Conservation (phyloP, 495 filamentous ascomycete genomes). For the Xylaria grammica region DNA sequence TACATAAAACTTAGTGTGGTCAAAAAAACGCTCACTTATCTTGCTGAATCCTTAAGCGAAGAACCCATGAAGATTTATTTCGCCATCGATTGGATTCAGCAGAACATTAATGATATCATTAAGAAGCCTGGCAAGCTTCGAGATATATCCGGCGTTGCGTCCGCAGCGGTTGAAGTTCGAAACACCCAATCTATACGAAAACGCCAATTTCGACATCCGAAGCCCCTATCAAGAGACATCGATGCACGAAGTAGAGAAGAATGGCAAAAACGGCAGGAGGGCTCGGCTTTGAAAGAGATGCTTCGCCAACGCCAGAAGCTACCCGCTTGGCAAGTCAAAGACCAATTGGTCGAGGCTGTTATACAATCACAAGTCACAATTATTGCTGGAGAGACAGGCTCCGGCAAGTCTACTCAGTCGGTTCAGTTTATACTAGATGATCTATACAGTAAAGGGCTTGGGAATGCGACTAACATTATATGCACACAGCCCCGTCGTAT, state of each 20-base stretch:
- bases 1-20: constrained; percentile 92
- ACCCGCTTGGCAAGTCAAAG: constrained; percentile 85
- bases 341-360: constrained; percentile 75
- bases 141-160: constrained; percentile 76
- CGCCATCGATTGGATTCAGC: constrained; percentile 87
- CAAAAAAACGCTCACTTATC: constrained; percentile 73
- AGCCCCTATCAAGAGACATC: constrained; percentile 53
- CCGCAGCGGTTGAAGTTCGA: constrained; percentile 58
- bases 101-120: constrained; percentile 74
- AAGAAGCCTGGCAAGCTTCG: constrained; percentile 80
- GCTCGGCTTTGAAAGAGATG: constrained; percentile 71
- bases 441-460: constrained; percentile 76
- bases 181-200: constrained; percentile 31
- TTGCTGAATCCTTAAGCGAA: constrained; percentile 69
- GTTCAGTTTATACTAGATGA: constrained; percentile 97
- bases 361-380: constrained; percentile 84
- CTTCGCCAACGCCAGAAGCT: constrained; percentile 68
- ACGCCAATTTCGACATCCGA: constrained; percentile 55
- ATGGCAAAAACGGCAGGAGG: constrained; percentile 51
- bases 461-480: constrained; percentile 84
- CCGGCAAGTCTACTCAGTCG: constrained; percentile 95
- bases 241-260: constrained; percentile 49
- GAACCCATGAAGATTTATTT: constrained; percentile 87
- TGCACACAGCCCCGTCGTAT: constrained; percentile 96
- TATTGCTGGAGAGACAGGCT: constrained; percentile 95